Percentiles rank a stretch among this genome's conserved stretches.
Evolutionary conservation across 2,329 filamentous ascomycete species (phyloP).

Genomic region (Myotisia sp.): DNA sequence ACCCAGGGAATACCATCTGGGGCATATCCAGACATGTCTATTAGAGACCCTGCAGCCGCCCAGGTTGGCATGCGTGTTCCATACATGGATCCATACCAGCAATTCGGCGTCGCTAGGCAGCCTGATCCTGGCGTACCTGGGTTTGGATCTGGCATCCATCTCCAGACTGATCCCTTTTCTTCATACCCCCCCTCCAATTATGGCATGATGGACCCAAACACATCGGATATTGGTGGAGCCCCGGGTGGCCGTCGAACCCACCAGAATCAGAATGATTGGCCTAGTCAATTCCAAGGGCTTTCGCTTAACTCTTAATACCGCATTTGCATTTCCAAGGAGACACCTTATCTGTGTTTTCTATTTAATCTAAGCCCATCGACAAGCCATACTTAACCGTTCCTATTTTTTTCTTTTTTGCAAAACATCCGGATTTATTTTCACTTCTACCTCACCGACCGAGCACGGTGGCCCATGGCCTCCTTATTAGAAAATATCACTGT

Average conservation of each 20-base stretch:
- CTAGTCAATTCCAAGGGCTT: conserved; percentile 51
- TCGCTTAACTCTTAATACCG: conserved; percentile 54
- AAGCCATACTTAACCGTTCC: too few species aligned
- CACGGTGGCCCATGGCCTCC: too few species aligned
- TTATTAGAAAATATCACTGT: too few species aligned
- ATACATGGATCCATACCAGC: conserved; percentile 26
- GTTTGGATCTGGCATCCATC: conserved; percentile 16
- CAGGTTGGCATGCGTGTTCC: conserved; percentile 16
- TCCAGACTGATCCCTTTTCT: conserved; percentile 24
- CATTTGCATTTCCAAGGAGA: too few species aligned
- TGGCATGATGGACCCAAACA: conserved; percentile 26
- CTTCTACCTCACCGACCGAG: too few species aligned
- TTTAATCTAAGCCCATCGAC: too few species aligned
- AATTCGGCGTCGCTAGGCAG: conserved; percentile 20
- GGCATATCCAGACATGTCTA: conserved; percentile 11
- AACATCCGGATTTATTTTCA: too few species aligned
- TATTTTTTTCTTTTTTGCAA: too few species aligned
- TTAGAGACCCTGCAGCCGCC: conserved; percentile 18
- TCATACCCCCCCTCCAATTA: conserved; percentile 21
- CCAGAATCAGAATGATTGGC: conserved; percentile 42
- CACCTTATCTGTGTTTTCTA: too few species aligned
- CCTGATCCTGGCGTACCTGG: conserved; percentile 21
- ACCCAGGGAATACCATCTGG: conserved; percentile 11
- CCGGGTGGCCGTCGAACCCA: conserved; percentile 23
- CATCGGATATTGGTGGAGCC: conserved; percentile 24